Evolutionary conservation across 805 yeast species (phyloP), one percentile per base, ranked within the genome.

Genomic region (Wickerhamiella siamensis): DNA sequence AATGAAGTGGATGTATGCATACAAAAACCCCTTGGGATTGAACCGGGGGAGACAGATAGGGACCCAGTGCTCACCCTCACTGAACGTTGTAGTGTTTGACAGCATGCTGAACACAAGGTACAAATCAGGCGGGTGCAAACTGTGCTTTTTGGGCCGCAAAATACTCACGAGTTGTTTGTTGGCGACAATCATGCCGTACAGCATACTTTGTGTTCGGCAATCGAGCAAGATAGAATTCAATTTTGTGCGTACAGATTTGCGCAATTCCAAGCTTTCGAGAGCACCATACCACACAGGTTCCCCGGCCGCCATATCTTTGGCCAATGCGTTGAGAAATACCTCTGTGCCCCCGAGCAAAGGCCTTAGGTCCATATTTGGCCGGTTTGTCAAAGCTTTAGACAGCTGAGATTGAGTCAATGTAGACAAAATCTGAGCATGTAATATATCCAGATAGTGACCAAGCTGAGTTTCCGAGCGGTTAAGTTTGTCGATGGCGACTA

Each of bases 31-130:
- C 48, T 77, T 76, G 2, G 83, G 64, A 55, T 91, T 88, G 64
- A 88, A 88, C 50, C 81, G 75, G 0, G 97, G 95, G 57, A 88
- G 67, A 59, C 98, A 88, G 0, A 88, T 67, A 0, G 98, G 98
- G 10, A 83, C 72, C 97, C 97, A 91, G 44, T 84, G 73, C 54
- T 87, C 95, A 18, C 63, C 64, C 26, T 64, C 65, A 20, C 64
- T 64, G 47, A 74, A 67, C 0, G 75, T 65, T 36, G 64, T 61
- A n/a, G 75, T 71, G 48, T 71, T 74, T 51, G 73, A 74, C 2
- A 88, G 72, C 61, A 84, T 72, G 15, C 80, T 72, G 46, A 84
- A 75, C 20, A 91, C 60, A 5, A 83, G 64, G 39, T 80, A 82
- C 15, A 91, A 62, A 58, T 88, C 98, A 6, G 81, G 74, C 2